Evolutionary conservation across 2,329 filamentous ascomycete genomes (phyloP).

Genomic region (Amphichorda felina): DNA sequence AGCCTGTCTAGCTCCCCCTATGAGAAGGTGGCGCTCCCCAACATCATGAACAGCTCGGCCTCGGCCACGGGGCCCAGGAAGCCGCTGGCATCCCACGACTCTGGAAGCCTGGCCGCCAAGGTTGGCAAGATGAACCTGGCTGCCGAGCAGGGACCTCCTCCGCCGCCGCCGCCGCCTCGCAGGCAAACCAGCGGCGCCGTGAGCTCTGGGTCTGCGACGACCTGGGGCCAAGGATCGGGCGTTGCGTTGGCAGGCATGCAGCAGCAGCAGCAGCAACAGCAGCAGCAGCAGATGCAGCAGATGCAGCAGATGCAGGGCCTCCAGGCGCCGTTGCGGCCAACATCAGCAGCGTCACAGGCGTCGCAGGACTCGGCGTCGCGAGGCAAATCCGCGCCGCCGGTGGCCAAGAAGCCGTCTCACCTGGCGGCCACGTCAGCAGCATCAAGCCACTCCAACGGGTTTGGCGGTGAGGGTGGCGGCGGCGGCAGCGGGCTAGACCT

Average conservation of each 20-base stretch:
- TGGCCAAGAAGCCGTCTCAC: constrained; percentile 53
- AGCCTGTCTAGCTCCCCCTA: constrained; percentile 49
- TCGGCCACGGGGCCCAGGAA: constrained; percentile 35
- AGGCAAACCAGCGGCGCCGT: constrained; percentile 22
- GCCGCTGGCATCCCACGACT: constrained; percentile 20
- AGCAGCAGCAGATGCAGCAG: too few relatives aligned
- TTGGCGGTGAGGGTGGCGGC: too few relatives aligned
- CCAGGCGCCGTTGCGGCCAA: constrained; percentile 16
- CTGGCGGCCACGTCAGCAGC: constrained; percentile 19
- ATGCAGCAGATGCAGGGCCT: constrained; percentile 3
- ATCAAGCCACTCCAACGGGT: constrained; percentile 1
- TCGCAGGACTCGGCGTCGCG: constrained; percentile 15
- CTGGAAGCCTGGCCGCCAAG: constrained; percentile 1
- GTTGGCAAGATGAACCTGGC: constrained; percentile 5
- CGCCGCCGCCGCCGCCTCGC: constrained; percentile 33
- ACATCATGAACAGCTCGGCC: constrained; percentile 15
- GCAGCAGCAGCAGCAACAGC: too few relatives aligned
- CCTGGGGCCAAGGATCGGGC: neutral
- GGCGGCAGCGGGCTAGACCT: neutral
- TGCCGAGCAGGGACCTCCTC: constrained; percentile 9
- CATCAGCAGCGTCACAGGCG: constrained; percentile 20
- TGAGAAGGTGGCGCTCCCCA: constrained; percentile 42
- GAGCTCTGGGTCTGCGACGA: neutral
- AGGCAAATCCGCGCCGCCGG: constrained; percentile 35
- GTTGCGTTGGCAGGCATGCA: neutral